phyloP scores from a whole-genome alignment of 441 rosid genomes.

The Euphorbia celastroides region DNA sequence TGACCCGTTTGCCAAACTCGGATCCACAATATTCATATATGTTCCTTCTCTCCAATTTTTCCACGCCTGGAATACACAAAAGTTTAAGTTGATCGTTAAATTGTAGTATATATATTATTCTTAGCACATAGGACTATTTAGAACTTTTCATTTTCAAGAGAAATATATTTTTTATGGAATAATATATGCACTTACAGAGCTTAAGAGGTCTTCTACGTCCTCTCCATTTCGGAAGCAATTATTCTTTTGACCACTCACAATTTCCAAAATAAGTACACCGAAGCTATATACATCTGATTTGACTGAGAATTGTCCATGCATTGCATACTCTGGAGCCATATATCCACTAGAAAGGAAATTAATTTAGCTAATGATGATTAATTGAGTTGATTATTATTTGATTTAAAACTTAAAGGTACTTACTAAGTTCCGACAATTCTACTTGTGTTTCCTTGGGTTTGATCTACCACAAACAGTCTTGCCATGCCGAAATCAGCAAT shows the following conservation, averaged over 20 bases:
- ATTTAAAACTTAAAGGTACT: constrained; percentile 14
- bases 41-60: constrained; percentile 26
- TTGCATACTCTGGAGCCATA: too few species aligned
- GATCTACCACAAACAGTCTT: constrained; percentile 22
- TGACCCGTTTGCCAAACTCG: constrained; percentile 10
- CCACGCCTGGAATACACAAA: constrained; percentile 24
- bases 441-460: constrained; percentile 16
- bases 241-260: not conserved
- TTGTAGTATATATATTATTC: too few species aligned
- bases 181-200: not conserved
- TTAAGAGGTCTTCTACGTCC: not conserved
- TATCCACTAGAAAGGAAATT: not conserved
- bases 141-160: too few species aligned
- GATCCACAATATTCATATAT: constrained; percentile 22
- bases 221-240: not conserved
- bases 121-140: too few species aligned
- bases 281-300: constrained; percentile 17
- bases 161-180: too few species aligned
- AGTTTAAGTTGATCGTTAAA: too few species aligned
- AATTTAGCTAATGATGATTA: too few species aligned
- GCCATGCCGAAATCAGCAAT: constrained; percentile 32
- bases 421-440: constrained; percentile 68
- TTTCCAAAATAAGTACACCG: constrained; percentile 13
- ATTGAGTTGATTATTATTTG: too few species aligned
- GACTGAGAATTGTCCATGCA: constrained; percentile 3